A percentile compares a stretch with the other conserved stretches of the same genome.
Conservation (phyloP, 495 filamentous ascomycete genomes). For the Neurospora tetrasperma region DNA sequence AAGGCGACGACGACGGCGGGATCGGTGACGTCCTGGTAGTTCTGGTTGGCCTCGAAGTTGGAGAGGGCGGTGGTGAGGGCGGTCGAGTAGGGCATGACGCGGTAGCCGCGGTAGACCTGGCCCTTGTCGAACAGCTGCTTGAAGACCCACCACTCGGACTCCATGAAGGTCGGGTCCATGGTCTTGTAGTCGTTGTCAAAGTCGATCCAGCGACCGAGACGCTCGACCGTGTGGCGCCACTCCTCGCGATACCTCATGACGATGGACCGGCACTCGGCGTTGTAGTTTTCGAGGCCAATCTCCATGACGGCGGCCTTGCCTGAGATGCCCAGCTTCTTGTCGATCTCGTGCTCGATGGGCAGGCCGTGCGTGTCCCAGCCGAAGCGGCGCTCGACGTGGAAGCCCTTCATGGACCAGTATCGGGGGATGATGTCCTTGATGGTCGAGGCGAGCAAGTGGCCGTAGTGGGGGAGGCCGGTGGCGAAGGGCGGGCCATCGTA, state of each 20-base stretch:
- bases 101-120: constrained; percentile 76
- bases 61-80: constrained; percentile 81
- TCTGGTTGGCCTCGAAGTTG: constrained; percentile 90
- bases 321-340: constrained; percentile 89
- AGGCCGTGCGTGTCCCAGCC: constrained; percentile 91
- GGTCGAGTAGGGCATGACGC: constrained; percentile 92
- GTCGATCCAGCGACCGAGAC: constrained; percentile 94
- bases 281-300: constrained; percentile 84
- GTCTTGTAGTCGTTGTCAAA: constrained; percentile 99
- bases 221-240: constrained; percentile 83
- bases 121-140: constrained; percentile 85
- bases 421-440: constrained; percentile 96
- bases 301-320: constrained; percentile 81
- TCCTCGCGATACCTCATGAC: constrained; percentile 88
- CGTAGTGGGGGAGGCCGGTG: constrained; percentile 80
- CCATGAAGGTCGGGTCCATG: constrained; percentile 93
- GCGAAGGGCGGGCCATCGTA: constrained; percentile 61
- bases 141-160: constrained; percentile 94
- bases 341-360: constrained; percentile 95
- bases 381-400: constrained; percentile 64
- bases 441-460: constrained; percentile 88
- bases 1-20: constrained; percentile 88
- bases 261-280: constrained; percentile 83
- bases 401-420: constrained; percentile 97
- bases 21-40: constrained; percentile 89